These are phyloP conservation scores for Durio zibethinus DNA, from an alignment of 345 rosid genomes.

Conservation along the genomic window DNA sequence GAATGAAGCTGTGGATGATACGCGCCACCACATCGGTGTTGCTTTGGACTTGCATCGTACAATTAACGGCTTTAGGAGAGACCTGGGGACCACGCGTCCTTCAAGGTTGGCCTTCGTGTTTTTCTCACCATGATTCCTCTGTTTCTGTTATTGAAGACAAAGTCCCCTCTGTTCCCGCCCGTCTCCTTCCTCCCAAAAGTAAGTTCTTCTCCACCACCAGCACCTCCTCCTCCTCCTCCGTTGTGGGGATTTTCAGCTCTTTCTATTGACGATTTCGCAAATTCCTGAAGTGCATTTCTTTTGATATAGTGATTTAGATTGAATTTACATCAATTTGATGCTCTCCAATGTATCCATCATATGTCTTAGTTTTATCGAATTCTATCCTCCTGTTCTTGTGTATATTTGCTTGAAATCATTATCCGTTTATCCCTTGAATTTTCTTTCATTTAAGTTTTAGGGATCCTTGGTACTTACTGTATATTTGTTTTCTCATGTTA, in stretches of 20 bases:
- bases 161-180: conserved; percentile 39
- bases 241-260: not conserved
- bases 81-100: conserved; percentile 83
- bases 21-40: conserved; percentile 77
- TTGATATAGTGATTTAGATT: not conserved
- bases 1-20: conserved; percentile 79
- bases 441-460: not conserved
- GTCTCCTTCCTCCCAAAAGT: conserved; percentile 77
- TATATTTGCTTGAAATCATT: not conserved
- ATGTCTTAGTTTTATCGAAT: not conserved
- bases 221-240: no score
- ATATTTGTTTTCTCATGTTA: not conserved
- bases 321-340: not conserved
- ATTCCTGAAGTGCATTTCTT: not conserved
- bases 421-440: not conserved
- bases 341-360: not conserved
- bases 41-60: conserved; percentile 93
- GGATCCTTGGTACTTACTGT: not conserved
- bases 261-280: not conserved
- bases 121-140: conserved; percentile 36
- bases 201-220: no score
- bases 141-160: conserved; percentile 35
- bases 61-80: conserved; percentile 83
- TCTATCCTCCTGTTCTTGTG: not conserved
- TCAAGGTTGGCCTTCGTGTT: conserved; percentile 85